A percentile compares a stretch with the other conserved stretches of the same genome.
Evolutionary conservation across 108 stramenopile genomes (phyloP).

Genomic region (Pseudonitzschia multiseries): DNA sequence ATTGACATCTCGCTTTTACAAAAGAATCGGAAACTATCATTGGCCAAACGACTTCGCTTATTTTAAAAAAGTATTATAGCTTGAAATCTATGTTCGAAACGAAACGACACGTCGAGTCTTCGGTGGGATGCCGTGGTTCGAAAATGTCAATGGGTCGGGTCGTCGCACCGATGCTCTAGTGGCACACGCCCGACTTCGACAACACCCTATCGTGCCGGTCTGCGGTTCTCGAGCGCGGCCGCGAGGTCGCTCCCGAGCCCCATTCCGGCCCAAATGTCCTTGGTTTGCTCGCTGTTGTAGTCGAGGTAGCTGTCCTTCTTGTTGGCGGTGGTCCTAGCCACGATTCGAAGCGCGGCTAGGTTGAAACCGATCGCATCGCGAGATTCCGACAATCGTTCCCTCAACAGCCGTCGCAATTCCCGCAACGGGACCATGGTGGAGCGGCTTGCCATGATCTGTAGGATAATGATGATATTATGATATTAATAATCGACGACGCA

Average conservation of each 20-base stretch:
- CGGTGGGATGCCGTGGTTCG: too few species aligned
- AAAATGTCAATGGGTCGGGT: too few species aligned
- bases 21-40: too few species aligned
- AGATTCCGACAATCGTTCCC: conserved; percentile 54
- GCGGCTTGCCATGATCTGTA: conserved; percentile 50
- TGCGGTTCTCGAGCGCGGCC: conserved; percentile 33
- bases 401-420: conserved; percentile 62
- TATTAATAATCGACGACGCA: background rate
- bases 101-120: too few species aligned
- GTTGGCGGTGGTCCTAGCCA: conserved; percentile 41
- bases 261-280: conserved; percentile 68
- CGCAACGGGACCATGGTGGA: conserved; percentile 63
- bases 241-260: conserved; percentile 59
- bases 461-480: background rate
- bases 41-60: conserved; percentile 52
- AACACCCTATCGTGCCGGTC: conserved; percentile 1
- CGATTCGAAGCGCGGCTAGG: conserved; percentile 63
- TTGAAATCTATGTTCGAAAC: too few species aligned
- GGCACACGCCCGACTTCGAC: background rate
- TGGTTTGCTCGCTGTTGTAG: conserved; percentile 23
- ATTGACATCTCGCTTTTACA: too few species aligned
- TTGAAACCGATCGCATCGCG: conserved; percentile 82
- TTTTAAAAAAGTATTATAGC: too few species aligned
- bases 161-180: too few species aligned
- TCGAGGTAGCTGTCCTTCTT: conserved; percentile 34